Base-by-base conservation (phyloP, 2,329 filamentous ascomycete genomes). In the Pyrenophora seminiperda region DNA sequence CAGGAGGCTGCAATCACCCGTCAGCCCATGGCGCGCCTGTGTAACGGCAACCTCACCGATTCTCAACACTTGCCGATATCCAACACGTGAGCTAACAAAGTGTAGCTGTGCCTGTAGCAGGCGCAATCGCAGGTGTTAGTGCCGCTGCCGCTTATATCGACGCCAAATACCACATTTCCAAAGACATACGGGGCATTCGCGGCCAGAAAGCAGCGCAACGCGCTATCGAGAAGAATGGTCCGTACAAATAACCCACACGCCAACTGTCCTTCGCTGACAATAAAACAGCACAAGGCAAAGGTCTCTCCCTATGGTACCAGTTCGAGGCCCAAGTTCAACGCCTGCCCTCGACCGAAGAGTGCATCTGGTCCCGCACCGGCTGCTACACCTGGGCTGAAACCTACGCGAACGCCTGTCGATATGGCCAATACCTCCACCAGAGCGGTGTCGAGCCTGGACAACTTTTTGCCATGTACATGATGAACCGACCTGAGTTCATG, bases 401-500 rank as follows among this genome's bases (percentile, higher is more conserved):
- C 14, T 67, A 73, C 50, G 74, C 67, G 55, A 75, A 71, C 54
- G 75, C 74, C 47, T 73, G 70, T 40, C 68, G 71, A 32, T 73
- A 72, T 49, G 70, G 60, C 17, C 68, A 72, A 46, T 73, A 61
- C 51, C 66, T 74, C 52, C 58, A 65, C 19, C 58, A 65, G 30
- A 58, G 78, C 1, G 85, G 83, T 3, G 80, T 89, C 14, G 74
- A 78, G 61, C 79, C 81, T 0, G 79, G 81, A 3, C 79, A 88
- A 27, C 74, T 88, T 2, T 84, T 89, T 1, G 83, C 80, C 3
- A 77, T 90, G 51, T 88, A 86, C 69, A 81, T 89, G 70, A 80
- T 78, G 61, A 90, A 90, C 68, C 82, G 83, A 11, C 79, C 84
- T 0, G 85, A 90, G 47, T 89, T 89, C 58, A 62, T 87, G 7